These are phyloP conservation scores for Chenopodium formosanum DNA, from an alignment of 148 eudicot genomes.

Conservation along the genomic window DNA sequence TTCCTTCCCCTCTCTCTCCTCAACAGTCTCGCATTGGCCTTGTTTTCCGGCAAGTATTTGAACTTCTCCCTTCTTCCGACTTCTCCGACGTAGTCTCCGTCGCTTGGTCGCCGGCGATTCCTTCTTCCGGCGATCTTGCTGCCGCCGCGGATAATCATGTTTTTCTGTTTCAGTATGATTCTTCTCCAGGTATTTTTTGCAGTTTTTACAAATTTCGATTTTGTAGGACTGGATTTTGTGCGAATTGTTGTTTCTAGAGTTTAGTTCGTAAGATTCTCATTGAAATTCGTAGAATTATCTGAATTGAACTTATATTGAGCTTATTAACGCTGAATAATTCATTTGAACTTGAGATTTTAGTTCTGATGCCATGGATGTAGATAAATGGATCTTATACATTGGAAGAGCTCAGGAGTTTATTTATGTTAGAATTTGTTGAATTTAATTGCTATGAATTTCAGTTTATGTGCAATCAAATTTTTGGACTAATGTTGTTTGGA, in stretches of 20 bases:
- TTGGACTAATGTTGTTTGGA: neutral
- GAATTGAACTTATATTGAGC: neutral
- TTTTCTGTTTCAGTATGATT: slow-evolving; percentile 44
- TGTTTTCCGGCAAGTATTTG: slow-evolving; percentile 60
- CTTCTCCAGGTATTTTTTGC: slow-evolving; percentile 38
- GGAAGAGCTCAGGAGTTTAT: neutral
- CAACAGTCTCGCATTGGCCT: slow-evolving; percentile 48
- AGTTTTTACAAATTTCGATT: neutral
- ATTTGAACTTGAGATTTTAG: neutral
- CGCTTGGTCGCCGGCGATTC: slow-evolving; percentile 58
- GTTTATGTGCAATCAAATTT: neutral
- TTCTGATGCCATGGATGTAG: neutral
- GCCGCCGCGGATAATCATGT: slow-evolving; percentile 51
- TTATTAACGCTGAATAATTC: neutral
- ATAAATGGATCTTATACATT: neutral
- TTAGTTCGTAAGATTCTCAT: too few relatives aligned
- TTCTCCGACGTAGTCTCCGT: slow-evolving; percentile 46
- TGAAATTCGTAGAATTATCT: neutral
- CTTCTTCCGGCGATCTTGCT: slow-evolving; percentile 71
- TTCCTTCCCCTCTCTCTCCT: slow-evolving; percentile 58
- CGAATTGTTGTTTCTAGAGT: too few relatives aligned
- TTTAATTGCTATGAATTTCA: neutral
- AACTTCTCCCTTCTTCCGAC: slow-evolving; percentile 38
- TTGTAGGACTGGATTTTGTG: neutral
- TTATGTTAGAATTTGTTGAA: neutral